Base-by-base conservation (phyloP, 257 asterid species). In the Solanum medicagineum region DNA sequence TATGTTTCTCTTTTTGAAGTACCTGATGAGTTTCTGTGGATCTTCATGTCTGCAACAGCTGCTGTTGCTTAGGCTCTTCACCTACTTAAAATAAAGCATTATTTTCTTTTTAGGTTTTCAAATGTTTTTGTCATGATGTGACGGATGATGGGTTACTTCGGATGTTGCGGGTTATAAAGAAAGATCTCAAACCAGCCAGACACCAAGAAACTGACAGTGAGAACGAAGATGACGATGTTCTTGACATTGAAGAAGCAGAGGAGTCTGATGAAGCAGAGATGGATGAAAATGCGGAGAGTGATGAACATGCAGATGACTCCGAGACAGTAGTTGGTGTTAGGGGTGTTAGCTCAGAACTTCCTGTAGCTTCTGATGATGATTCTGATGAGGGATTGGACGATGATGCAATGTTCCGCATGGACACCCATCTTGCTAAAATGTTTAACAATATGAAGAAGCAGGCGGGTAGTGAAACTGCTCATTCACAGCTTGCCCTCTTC, bases 381-480 rank as follows among this genome's bases (percentile, higher is more conserved):
- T 94, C 98, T 24, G 99, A 96, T 74, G 97, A 91, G 84, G 98
- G 97, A 84, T 91, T 96, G 97, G 98, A 96, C 81, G 99, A 96
- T 66, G 99, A 96, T 85, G 98, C 93, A 40, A 96, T 96, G 99
- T 94, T 96, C 79, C 88, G 97, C 53, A 93, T 95, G 95, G 99
- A 96, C 88, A 84, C 91, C 19, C 90, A 92, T 80, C 94, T 96
- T 32, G 94, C 97, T 42, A 87, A 84, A 42, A 93, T 93, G 85
- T 91, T 93, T 84, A 91, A 92, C 89, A 95, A 94, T 83, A 88
- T 90, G 87, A 95, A 90, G 89, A 95, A 95, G 91, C 98, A 93
- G 84, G 92, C 93, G 86, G 98, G 98, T 69, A 92, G 96, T 81
- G 99, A 93, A 92, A 92, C 99, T 83, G 94, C 99, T 62, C 99